A percentile compares a stretch with the other conserved stretches of the same genome.
Conservation (phyloP, 805 yeast species). For the Spathaspora girioi region DNA sequence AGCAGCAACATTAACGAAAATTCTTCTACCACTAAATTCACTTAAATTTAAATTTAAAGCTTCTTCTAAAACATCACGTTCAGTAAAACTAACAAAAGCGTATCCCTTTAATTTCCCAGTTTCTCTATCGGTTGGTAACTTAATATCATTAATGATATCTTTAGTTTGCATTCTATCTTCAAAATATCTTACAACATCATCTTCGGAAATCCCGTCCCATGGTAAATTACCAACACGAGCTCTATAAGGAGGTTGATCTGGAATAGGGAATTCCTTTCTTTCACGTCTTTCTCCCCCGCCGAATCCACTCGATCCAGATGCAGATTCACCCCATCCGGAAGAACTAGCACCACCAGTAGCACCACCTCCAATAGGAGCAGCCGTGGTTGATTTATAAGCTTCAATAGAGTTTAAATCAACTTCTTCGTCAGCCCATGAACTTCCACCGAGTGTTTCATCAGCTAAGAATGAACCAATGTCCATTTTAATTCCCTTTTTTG, state of each 20-base stretch:
- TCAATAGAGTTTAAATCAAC: constrained; percentile 62
- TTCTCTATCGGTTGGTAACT: constrained; percentile 65
- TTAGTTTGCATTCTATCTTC: constrained; percentile 51
- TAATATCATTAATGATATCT: constrained; percentile 55
- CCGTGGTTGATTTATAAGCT: constrained; percentile 10
- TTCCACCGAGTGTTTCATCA: constrained; percentile 68
- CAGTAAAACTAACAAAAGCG: constrained; percentile 50
- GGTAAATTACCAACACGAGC: constrained; percentile 88
- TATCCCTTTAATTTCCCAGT: constrained; percentile 61
- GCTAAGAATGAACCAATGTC: constrained; percentile 82
- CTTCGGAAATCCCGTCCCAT: constrained; percentile 67
- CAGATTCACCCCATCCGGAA: constrained; percentile 4
- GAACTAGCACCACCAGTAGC: constrained; percentile 7
- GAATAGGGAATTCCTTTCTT: constrained; percentile 77
- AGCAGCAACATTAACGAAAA: constrained; percentile 56
- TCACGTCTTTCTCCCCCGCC: constrained; percentile 34
- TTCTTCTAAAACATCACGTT: constrained; percentile 46
- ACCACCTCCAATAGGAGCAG: constrained; percentile 28
- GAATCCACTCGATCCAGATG: neutral
- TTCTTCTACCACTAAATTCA: constrained; percentile 46
- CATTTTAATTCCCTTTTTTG: constrained; percentile 69
- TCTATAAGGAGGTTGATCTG: constrained; percentile 86
- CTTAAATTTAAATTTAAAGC: constrained; percentile 44
- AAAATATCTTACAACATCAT: constrained; percentile 56
- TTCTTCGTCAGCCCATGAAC: constrained; percentile 84